Evolutionary conservation across 2,329 filamentous ascomycete genomes (phyloP).

Genomic region (Cercospora zeae-maydis): DNA sequence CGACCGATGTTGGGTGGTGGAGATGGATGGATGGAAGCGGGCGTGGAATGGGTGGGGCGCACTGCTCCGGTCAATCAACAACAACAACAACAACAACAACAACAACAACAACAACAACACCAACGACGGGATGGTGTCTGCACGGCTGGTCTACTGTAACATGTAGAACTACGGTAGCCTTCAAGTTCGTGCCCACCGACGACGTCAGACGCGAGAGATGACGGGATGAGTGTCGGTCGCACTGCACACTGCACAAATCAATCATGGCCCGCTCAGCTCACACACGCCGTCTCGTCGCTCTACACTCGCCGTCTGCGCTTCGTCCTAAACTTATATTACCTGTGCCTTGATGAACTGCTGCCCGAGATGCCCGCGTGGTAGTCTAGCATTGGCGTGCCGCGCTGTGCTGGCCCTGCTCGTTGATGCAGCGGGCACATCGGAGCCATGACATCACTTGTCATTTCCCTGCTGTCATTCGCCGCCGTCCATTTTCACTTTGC

Average conservation of each 20-base stretch:
- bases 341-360: not conserved
- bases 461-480: not conserved
- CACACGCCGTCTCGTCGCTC: too few relatives aligned
- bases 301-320: not conserved
- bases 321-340: not conserved
- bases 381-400: not conserved
- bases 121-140: too few relatives aligned
- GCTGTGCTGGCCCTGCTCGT: not conserved
- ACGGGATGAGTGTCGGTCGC: too few relatives aligned
- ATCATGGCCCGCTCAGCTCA: too few relatives aligned
- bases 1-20: not conserved
- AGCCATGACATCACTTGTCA: not conserved
- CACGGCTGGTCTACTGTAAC: too few relatives aligned
- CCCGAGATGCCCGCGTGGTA: not conserved
- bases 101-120: too few relatives aligned
- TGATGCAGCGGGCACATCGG: not conserved
- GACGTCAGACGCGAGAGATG: not conserved
- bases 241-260: too few relatives aligned
- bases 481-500: not conserved
- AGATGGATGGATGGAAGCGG: not conserved
- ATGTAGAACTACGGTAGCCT: too few relatives aligned
- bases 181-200: too few relatives aligned
- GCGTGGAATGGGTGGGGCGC: not conserved
- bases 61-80: not conserved
- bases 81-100: too few relatives aligned